Evolutionary conservation across 164 flowering plant species (phyloP).

Genomic region (Umbilicus rupestris): DNA sequence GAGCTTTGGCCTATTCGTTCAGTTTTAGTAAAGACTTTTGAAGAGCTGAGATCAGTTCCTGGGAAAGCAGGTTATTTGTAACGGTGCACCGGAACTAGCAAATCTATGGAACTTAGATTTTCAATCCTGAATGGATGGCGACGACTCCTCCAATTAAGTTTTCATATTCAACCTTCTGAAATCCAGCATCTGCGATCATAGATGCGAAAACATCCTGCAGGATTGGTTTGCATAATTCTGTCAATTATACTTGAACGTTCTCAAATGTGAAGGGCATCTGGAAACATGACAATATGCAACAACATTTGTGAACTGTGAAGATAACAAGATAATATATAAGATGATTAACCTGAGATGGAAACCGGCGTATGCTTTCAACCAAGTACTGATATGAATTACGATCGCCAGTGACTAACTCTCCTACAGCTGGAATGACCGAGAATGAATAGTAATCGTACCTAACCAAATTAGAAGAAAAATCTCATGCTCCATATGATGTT

Average conservation of each 20-base stretch:
- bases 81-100: neutral
- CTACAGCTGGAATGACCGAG: conserved; percentile 73
- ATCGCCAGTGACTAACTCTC: conserved; percentile 87
- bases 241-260: neutral
- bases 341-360: conserved; percentile 64
- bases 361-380: conserved; percentile 89
- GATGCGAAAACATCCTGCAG: conserved; percentile 73
- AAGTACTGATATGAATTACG: conserved; percentile 84
- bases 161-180: conserved; percentile 90
- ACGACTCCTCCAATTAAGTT: conserved; percentile 89
- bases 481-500: too few species aligned
- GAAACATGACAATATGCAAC: neutral
- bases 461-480: too few species aligned
- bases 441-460: conserved; percentile 92
- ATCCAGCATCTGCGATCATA: conserved; percentile 86
- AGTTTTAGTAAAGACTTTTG: neutral
- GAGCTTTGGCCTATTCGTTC: too few species aligned
- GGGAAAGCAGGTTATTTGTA: neutral
- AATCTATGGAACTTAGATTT: conserved; percentile 26
- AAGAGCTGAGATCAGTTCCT: neutral
- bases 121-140: conserved; percentile 85
- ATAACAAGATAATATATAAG: neutral
- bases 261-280: neutral
- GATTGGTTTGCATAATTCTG: neutral
- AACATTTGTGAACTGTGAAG: neutral